Evolutionary conservation across 176 grass and related monocot genomes (phyloP).

Genomic region (Carex scoparia): DNA sequence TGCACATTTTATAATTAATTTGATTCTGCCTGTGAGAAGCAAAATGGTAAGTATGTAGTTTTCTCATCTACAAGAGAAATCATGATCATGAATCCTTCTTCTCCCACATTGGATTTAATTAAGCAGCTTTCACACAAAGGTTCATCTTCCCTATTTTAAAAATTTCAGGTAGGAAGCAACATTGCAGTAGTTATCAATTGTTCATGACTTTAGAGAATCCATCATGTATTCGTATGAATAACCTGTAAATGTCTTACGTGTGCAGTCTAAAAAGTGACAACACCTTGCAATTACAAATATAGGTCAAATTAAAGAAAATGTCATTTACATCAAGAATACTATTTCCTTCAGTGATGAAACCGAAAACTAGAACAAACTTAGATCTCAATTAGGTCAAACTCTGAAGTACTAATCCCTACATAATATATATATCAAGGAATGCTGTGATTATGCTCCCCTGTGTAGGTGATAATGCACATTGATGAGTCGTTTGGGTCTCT

Average conservation of each 20-base stretch:
- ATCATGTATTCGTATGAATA: background rate
- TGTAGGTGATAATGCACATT: constrained; percentile 2
- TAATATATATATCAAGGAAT: background rate
- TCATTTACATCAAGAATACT: too few relatives aligned
- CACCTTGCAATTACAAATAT: background rate
- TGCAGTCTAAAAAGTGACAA: background rate
- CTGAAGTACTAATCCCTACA: background rate
- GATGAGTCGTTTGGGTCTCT: background rate
- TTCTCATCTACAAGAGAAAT: too few relatives aligned
- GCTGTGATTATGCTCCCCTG: background rate
- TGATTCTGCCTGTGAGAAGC: too few relatives aligned
- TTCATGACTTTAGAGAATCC: background rate
- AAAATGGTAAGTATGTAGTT: too few relatives aligned
- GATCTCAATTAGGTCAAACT: background rate
- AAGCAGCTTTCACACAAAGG: too few relatives aligned
- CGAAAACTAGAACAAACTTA: background rate
- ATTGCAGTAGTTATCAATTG: background rate
- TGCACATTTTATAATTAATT: too few relatives aligned
- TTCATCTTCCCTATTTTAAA: too few relatives aligned
- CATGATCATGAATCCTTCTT: too few relatives aligned
- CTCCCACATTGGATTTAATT: too few relatives aligned
- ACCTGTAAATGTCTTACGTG: background rate
- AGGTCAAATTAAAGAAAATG: too few relatives aligned
- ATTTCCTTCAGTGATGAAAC: background rate
- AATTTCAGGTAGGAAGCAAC: too few relatives aligned